These are phyloP conservation scores for Scedosporium boydii DNA, from an alignment of 2,329 filamentous ascomycete species.

Conservation along the genomic window DNA sequence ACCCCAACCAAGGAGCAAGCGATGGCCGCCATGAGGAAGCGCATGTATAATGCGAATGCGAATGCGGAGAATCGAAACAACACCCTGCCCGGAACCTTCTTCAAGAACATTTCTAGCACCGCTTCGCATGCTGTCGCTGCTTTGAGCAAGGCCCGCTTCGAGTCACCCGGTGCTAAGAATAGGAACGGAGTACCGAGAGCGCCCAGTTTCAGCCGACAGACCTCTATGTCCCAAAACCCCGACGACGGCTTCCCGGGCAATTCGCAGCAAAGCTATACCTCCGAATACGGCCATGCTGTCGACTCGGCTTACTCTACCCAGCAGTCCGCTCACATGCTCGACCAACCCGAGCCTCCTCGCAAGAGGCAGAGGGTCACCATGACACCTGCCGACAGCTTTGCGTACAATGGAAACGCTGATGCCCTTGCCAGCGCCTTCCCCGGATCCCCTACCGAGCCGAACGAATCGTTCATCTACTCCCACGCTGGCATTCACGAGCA, in stretches of 20 bases:
- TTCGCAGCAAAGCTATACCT: slow-evolving; percentile 76
- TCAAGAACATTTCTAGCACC: slow-evolving; percentile 91
- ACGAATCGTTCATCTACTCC: slow-evolving; percentile 67
- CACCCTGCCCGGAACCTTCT: slow-evolving; percentile 75
- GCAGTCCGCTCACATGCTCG: slow-evolving; percentile 19
- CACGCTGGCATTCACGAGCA: slow-evolving; percentile 34
- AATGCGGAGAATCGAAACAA: slow-evolving; percentile 56
- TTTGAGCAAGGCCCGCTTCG: slow-evolving; percentile 91
- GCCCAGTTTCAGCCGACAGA: slow-evolving; percentile 61
- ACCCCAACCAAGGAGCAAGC: slow-evolving; percentile 98
- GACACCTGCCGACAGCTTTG: slow-evolving; percentile 49
- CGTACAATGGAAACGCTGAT: slow-evolving; percentile 35
- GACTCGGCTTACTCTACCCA: slow-evolving; percentile 64
- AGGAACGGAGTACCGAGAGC: slow-evolving; percentile 53
- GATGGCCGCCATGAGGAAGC: slow-evolving; percentile 90
- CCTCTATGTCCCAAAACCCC: slow-evolving; percentile 56
- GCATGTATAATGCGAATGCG: slow-evolving; percentile 65
- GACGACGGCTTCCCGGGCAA: slow-evolving; percentile 55
- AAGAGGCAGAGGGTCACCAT: slow-evolving; percentile 60
- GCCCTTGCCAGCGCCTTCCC: slow-evolving; percentile 40
- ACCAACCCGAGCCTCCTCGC: slow-evolving; percentile 57
- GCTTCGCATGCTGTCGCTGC: slow-evolving; percentile 90
- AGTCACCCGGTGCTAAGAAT: slow-evolving; percentile 67
- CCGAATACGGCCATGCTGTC: slow-evolving; percentile 64
- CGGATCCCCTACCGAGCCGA: slow-evolving; percentile 69